Evolutionary conservation across 108 stramenopile genomes (phyloP).

Genomic region (Nitzschia palea): DNA sequence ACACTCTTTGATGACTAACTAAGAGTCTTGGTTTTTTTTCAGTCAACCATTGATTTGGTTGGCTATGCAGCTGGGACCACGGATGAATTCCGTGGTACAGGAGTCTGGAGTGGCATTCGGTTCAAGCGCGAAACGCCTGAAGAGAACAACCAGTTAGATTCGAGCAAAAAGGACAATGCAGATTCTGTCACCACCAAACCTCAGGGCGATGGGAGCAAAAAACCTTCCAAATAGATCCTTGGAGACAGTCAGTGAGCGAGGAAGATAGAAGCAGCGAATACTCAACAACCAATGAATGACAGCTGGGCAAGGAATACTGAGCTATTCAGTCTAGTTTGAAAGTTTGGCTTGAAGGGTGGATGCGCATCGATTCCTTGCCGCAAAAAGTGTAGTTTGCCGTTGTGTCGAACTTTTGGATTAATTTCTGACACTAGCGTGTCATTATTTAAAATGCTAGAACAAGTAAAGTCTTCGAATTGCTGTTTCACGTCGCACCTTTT

Average conservation of each 20-base stretch:
- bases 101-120: conserved; percentile 65
- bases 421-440: too few species aligned
- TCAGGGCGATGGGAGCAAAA: conserved; percentile 2
- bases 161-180: neutral
- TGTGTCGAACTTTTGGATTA: too few species aligned
- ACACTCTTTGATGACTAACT: too few species aligned
- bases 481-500: too few species aligned
- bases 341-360: neutral
- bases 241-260: neutral
- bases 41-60: conserved; percentile 70
- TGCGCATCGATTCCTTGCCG: too few species aligned
- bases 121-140: conserved; percentile 55
- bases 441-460: too few species aligned
- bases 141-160: neutral
- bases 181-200: neutral
- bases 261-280: neutral
- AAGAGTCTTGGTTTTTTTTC: too few species aligned
- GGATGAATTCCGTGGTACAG: conserved; percentile 79
- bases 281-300: neutral
- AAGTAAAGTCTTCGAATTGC: too few species aligned
- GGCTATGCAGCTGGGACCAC: conserved; percentile 71
- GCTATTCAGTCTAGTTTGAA: conserved; percentile 1
- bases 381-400: too few species aligned
- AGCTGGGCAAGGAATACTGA: conserved; percentile 3
- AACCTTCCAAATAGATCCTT: neutral